These are phyloP conservation scores for Cucumis hystrix DNA, from an alignment of 306 rosid species.

Conservation along the genomic window DNA sequence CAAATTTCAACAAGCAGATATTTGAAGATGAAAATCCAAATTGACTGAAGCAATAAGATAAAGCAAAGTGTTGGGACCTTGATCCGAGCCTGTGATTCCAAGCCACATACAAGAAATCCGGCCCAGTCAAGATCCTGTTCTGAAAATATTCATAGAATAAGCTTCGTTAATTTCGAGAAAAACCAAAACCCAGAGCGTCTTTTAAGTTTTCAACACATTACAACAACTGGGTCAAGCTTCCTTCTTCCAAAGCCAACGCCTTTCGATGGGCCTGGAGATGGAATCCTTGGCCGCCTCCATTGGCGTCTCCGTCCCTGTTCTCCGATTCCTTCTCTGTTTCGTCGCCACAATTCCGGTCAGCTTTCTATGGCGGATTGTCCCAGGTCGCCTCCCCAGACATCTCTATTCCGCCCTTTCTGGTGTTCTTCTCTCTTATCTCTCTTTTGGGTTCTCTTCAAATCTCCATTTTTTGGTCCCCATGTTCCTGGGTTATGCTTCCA, in stretches of 20 bases:
- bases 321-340: constrained; percentile 82
- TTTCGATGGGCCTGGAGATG: constrained; percentile 58
- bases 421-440: constrained; percentile 55
- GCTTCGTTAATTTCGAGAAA: too few species aligned
- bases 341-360: constrained; percentile 71
- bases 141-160: too few species aligned
- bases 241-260: background rate
- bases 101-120: too few species aligned
- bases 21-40: too few species aligned
- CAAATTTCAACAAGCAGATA: too few species aligned
- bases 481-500: constrained; percentile 70
- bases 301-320: constrained; percentile 70
- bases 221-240: too few species aligned
- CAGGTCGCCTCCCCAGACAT: constrained; percentile 54
- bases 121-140: too few species aligned
- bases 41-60: too few species aligned
- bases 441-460: constrained; percentile 84
- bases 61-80: too few species aligned
- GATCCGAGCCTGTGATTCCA: too few species aligned
- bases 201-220: too few species aligned
- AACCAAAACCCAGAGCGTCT: too few species aligned
- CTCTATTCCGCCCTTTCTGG: constrained; percentile 63
- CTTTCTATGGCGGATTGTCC: constrained; percentile 57
- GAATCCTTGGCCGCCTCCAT: constrained; percentile 78
- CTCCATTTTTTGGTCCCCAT: constrained; percentile 72